Conservation (phyloP, 2,329 filamentous ascomycete genomes). For the Geoglossum cookeanum region DNA sequence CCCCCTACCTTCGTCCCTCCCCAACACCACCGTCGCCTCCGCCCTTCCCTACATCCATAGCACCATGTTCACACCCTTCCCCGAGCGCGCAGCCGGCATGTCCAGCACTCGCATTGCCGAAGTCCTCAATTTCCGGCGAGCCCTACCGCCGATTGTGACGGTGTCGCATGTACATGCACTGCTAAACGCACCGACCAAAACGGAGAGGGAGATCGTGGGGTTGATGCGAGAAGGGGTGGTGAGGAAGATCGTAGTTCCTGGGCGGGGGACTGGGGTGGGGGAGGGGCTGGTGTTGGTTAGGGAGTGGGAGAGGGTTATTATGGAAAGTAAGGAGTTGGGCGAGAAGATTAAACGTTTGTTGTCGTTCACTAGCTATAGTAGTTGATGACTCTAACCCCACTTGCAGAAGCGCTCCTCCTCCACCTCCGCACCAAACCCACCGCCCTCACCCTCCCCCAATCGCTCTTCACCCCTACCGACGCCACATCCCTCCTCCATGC, state of each 20-base stretch:
- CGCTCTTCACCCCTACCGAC: constrained; percentile 26
- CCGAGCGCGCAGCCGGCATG: constrained; percentile 38
- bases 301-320: constrained; percentile 34
- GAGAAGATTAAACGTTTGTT: constrained; percentile 21
- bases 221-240: constrained; percentile 37
- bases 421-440: constrained; percentile 34
- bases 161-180: constrained; percentile 47
- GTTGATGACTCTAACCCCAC: neutral
- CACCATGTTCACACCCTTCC: constrained; percentile 46
- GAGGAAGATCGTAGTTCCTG: constrained; percentile 42
- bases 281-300: constrained; percentile 42
- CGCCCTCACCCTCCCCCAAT: constrained; percentile 22
- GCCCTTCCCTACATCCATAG: constrained; percentile 41
- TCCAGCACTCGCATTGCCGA: constrained; percentile 42
- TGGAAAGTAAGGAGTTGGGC: constrained; percentile 19
- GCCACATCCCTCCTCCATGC: constrained; percentile 39
- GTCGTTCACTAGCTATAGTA: neutral
- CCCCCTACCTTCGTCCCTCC: constrained; percentile 34
- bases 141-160: constrained; percentile 44
- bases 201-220: constrained; percentile 48
- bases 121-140: constrained; percentile 39
- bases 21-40: constrained; percentile 42
- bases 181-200: constrained; percentile 39
- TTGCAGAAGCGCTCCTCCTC: constrained; percentile 27
- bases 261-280: constrained; percentile 36